These are phyloP conservation scores for Pulveroboletus sp. DNA, from an alignment of 768 basidiomycete genomes.

Conservation along the genomic window DNA sequence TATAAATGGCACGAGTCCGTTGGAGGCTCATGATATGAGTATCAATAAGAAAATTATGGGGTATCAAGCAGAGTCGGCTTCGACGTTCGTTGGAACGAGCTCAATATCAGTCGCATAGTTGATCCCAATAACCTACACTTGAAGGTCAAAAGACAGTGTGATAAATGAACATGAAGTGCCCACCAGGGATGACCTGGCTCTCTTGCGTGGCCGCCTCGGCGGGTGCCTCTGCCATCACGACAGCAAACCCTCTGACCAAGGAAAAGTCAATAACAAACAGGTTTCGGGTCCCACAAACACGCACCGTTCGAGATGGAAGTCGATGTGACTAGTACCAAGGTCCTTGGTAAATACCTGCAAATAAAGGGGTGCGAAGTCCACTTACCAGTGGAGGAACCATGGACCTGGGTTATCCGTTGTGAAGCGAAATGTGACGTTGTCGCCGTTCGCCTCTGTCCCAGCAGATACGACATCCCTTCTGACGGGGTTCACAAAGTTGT, in stretches of 20 bases:
- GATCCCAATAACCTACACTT: constrained; percentile 2
- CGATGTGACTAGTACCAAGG: constrained; percentile 14
- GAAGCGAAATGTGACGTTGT: constrained; percentile 52
- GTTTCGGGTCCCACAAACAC: neutral
- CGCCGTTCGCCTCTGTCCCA: constrained; percentile 23
- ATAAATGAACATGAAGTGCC: neutral
- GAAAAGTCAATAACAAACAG: neutral
- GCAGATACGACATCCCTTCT: constrained; percentile 43
- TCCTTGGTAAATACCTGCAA: neutral
- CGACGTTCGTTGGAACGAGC: neutral
- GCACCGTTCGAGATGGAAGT: constrained; percentile 19
- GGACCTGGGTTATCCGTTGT: constrained; percentile 52
- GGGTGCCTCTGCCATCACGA: constrained; percentile 16
- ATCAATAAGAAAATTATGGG: no score
- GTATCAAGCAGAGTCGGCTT: neutral
- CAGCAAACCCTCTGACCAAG: constrained; percentile 16
- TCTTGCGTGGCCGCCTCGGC: constrained; percentile 2
- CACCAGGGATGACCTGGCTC: constrained; percentile 10
- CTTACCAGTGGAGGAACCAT: constrained; percentile 24
- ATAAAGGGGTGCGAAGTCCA: neutral
- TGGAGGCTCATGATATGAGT: no score
- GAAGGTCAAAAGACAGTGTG: neutral
- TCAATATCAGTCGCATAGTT: constrained; percentile 3
- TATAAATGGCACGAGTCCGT: no score
- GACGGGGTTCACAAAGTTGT: constrained; percentile 49